phyloP scores from a whole-genome alignment of 2,329 filamentous ascomycete species.

The Botrytis fabae region DNA sequence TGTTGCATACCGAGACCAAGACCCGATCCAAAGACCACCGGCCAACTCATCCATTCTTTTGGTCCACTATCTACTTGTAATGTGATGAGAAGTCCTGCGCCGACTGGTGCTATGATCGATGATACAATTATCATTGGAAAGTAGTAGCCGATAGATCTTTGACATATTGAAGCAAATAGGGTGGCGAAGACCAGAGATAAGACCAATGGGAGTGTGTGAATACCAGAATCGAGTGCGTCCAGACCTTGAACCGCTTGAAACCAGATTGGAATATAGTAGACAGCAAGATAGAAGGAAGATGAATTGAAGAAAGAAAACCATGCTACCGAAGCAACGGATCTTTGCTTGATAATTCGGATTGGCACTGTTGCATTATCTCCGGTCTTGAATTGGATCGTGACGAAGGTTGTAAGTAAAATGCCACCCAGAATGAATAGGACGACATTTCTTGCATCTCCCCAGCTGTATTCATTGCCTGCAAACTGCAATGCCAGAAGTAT shows the following conservation, averaged over 20 bases:
- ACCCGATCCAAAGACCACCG: constrained; percentile 38
- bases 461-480: constrained; percentile 39
- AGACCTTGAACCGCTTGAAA: constrained; percentile 49
- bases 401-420: constrained; percentile 38
- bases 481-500: constrained; percentile 42
- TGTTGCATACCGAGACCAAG: constrained; percentile 40
- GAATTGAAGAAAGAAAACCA: constrained; percentile 40
- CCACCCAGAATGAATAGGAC: constrained; percentile 40
- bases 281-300: constrained; percentile 47
- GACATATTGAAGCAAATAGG: constrained; percentile 39
- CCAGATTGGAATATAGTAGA: constrained; percentile 49
- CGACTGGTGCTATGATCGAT: constrained; percentile 40
- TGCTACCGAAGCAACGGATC: constrained; percentile 41
- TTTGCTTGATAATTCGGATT: constrained; percentile 43
- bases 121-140: constrained; percentile 33
- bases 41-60: constrained; percentile 42
- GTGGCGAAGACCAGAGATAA: constrained; percentile 39
- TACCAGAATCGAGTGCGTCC: constrained; percentile 43
- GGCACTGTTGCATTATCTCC: constrained; percentile 44
- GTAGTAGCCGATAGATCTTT: constrained; percentile 38
- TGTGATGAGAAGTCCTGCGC: constrained; percentile 46
- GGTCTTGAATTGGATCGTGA: constrained; percentile 42
- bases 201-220: constrained; percentile 42
- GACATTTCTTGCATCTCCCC: constrained; percentile 42
- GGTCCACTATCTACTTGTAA: constrained; percentile 40